Evolutionary conservation across 2,329 filamentous ascomycete species (phyloP).

Genomic region (Lasiodiplodia gonubiensis): DNA sequence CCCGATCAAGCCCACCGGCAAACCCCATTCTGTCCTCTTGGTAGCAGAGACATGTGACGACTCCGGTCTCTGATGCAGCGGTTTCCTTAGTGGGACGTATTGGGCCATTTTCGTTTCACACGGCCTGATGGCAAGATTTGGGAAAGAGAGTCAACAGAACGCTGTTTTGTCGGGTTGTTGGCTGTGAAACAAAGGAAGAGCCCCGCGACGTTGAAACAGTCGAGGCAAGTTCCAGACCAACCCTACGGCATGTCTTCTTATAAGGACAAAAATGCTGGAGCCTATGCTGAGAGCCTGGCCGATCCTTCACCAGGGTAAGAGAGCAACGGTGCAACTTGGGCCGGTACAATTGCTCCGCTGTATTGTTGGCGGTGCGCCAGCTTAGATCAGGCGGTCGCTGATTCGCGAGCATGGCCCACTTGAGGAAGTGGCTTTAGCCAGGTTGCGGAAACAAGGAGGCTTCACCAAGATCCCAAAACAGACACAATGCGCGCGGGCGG

Average conservation of each 20-base stretch:
- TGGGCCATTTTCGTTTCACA: not conserved
- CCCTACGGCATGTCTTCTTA: not conserved
- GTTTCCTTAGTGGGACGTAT: constrained; percentile 10
- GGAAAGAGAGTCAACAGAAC: not conserved
- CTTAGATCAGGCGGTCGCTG: not conserved
- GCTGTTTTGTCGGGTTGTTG: not conserved
- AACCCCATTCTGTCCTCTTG: constrained; percentile 6
- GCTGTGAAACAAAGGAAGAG: not conserved
- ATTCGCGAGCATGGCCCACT: not conserved
- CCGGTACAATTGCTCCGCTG: not conserved
- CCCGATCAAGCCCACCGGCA: constrained; percentile 13
- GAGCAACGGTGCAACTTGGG: not conserved
- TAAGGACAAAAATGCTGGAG: not conserved
- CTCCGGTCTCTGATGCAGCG: not conserved
- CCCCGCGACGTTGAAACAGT: not conserved
- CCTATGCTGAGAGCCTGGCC: not conserved
- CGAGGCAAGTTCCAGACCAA: not conserved
- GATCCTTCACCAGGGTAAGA: not conserved
- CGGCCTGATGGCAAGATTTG: not conserved
- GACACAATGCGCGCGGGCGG: not conserved
- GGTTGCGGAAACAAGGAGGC: not conserved
- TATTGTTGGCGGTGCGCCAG: not conserved
- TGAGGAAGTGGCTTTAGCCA: not conserved
- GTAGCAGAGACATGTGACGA: not conserved
- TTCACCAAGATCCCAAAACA: not conserved